Base-by-base conservation (phyloP, 495 filamentous ascomycete species). In the Talaromyces nanjingensis region DNA sequence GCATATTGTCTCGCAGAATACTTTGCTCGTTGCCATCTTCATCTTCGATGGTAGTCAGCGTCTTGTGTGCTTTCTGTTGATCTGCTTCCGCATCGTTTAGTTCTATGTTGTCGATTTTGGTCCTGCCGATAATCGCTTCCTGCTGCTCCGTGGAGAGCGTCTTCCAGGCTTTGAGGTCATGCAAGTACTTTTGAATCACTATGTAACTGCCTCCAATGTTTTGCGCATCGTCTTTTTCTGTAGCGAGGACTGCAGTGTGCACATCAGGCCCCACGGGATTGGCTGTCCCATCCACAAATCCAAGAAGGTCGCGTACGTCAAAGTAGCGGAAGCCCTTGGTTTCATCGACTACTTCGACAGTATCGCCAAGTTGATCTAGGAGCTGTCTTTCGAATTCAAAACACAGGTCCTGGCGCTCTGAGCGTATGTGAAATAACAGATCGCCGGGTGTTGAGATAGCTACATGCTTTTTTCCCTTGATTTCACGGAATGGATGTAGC, bases 1-100 rank as follows among this genome's bases (percentile, higher is more conserved):
- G 83, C 83, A 86, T 86, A 65, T 86, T 86, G 61, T 86, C 83
- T 0, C 83, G 76, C 1, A 86, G 72, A 39, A 86, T 82, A 29
- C 77, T 76, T 66, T 82, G 70, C 70, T 84, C 83, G 11, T 74
- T 66, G 0, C 82, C 83, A 62, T 77, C 62, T 29, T 81, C 78
- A 62, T 83, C 81, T 60, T 81, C 80, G 22, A 86, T 79, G 6
- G 82, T 85, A 27, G 73, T 78, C 4, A 86, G 77, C 2, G 76
- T 75, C 67, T 86, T 85, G 61, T 86, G 83, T 8, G 82, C 74
- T 58, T 74, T 70, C 63, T 84, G 82, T 20, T 76, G 47, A 3
- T 76, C 82, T 1, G 60, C 64, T 24, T 73, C 71, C 0, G 78
- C 81, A 65, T 86, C 83, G 29, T 82, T 79, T 3, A 86, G 67